Evolutionary conservation across 306 rosid genomes (phyloP).

Genomic region (Arachis stenosperma): DNA sequence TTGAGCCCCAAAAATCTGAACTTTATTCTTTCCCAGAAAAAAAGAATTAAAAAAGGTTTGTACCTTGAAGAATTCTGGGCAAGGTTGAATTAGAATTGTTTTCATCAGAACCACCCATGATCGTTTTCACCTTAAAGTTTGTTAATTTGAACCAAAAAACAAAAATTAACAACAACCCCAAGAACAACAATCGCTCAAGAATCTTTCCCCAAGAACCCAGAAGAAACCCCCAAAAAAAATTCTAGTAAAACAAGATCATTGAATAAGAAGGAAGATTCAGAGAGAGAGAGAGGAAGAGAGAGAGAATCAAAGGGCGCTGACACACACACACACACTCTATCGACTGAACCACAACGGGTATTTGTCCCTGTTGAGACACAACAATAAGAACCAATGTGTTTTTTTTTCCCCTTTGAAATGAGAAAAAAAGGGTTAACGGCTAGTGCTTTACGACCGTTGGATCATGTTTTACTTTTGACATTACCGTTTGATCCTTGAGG

Average conservation of each 20-base stretch:
- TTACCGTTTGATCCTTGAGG: slow-evolving; percentile 59
- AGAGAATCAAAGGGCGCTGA: not conserved
- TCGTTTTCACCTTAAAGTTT: not conserved
- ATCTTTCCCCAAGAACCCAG: slow-evolving; percentile 17
- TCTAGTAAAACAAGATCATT: slow-evolving; percentile 12
- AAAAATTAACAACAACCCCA: not conserved
- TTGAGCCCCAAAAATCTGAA: not conserved
- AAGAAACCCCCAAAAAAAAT: not conserved
- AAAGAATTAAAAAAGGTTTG: too few relatives aligned
- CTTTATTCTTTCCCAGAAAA: not conserved
- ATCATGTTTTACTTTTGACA: slow-evolving; percentile 10
- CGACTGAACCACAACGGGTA: not conserved
- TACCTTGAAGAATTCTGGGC: slow-evolving; percentile 60
- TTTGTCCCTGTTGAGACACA: not conserved
- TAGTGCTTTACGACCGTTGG: slow-evolving; percentile 68
- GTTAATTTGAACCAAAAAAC: not conserved
- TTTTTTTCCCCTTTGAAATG: not conserved
- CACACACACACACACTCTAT: not conserved
- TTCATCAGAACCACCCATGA: slow-evolving; percentile 63
- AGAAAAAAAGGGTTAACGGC: slow-evolving; percentile 57
- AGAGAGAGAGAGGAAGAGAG: not conserved
- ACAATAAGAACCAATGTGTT: not conserved
- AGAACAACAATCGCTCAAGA: slow-evolving; percentile 19
- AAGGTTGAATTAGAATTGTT: slow-evolving; percentile 50
- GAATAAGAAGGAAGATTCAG: not conserved